Conservation (phyloP, 768 basidiomycete genomes). For the Lentinula sp. region DNA sequence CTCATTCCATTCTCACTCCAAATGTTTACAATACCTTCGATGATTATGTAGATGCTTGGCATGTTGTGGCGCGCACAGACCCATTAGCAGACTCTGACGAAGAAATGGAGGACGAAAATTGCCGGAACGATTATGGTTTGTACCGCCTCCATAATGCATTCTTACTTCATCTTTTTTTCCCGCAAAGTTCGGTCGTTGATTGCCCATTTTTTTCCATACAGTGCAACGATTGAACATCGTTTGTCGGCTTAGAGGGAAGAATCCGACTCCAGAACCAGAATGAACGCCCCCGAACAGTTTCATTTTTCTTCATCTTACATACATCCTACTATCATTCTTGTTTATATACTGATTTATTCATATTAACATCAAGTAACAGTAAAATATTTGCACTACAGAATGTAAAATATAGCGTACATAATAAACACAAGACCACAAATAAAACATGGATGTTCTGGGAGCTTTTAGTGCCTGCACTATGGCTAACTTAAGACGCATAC, state of each 20-base stretch:
- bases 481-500: too few relatives aligned
- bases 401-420: background rate
- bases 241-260: constrained; percentile 47
- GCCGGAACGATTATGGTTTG: constrained; percentile 62
- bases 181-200: constrained; percentile 6
- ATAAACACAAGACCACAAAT: background rate
- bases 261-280: constrained; percentile 50
- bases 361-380: background rate
- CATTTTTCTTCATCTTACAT: background rate
- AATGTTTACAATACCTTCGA: background rate
- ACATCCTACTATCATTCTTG: background rate
- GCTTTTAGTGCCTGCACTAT: too few relatives aligned
- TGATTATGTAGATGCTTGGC: background rate
- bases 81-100: constrained; percentile 76
- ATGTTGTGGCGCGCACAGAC: constrained; percentile 47
- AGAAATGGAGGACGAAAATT: constrained; percentile 58
- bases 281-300: background rate
- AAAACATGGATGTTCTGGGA: too few relatives aligned
- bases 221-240: constrained; percentile 60
- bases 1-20: background rate
- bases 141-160: constrained; percentile 6
- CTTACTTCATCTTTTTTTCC: background rate
- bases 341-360: background rate
- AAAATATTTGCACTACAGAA: background rate
- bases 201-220: constrained; percentile 18